Percentiles rank a stretch among this genome's conserved stretches.
These are phyloP conservation scores for Nemania diffusa DNA, from an alignment of 2,329 filamentous ascomycete genomes.

Conservation along the genomic window DNA sequence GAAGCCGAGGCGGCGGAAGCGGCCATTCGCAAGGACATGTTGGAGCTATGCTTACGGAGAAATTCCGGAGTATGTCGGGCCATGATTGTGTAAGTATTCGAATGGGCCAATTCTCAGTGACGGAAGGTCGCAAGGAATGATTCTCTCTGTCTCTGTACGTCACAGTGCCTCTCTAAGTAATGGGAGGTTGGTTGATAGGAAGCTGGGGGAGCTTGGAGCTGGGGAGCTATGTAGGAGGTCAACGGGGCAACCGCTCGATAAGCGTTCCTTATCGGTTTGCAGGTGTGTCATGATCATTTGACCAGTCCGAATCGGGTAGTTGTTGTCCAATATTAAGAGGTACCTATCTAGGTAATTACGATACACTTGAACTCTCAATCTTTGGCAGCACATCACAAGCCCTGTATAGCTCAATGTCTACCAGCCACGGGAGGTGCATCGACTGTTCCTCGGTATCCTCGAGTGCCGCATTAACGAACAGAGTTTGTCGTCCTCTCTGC, in stretches of 20 bases:
- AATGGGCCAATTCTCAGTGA: background rate
- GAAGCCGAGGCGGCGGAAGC: constrained; percentile 40
- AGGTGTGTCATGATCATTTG: background rate
- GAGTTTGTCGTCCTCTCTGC: too few species aligned
- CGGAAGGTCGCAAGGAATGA: background rate
- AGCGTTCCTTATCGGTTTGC: background rate
- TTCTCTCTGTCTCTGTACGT: constrained; percentile 2
- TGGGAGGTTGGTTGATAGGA: background rate
- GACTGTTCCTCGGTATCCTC: too few species aligned
- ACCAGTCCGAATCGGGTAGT: background rate
- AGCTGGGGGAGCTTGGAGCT: constrained; percentile 1
- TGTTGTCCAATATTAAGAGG: too few species aligned
- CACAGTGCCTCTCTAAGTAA: background rate
- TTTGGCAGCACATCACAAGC: too few species aligned
- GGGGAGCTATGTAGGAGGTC: background rate
- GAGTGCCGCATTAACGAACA: too few species aligned
- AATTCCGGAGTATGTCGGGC: constrained; percentile 58
- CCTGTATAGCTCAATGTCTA: too few species aligned
- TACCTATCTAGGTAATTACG: too few species aligned
- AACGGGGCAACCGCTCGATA: background rate
- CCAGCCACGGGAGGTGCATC: too few species aligned
- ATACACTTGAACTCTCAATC: too few species aligned
- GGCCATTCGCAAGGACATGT: constrained; percentile 58
- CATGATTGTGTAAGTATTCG: constrained; percentile 49
- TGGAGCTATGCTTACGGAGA: constrained; percentile 57